phyloP scores from a whole-genome alignment of 2,329 filamentous ascomycete genomes.

The Didymella glomerata region DNA sequence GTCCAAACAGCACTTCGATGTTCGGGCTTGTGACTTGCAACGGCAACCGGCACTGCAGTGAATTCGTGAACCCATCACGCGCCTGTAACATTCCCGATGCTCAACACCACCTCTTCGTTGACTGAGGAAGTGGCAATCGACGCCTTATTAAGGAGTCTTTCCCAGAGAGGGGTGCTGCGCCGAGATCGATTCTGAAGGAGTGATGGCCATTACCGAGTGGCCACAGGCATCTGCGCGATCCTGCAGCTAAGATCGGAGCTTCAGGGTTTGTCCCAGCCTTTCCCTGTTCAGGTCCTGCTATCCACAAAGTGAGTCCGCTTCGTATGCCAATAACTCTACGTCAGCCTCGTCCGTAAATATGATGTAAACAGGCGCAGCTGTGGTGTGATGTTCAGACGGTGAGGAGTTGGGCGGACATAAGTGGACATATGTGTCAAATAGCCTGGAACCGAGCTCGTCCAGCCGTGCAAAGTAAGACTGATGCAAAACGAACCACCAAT shows the following conservation, averaged over 20 bases:
- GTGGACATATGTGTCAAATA: neutral
- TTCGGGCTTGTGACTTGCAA: conserved; percentile 2
- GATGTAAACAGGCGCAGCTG: conserved; percentile 12
- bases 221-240: conserved; percentile 16
- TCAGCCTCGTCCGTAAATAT: conserved; percentile 13
- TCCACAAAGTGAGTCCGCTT: neutral
- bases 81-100: neutral
- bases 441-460: neutral
- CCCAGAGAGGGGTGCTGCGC: conserved; percentile 3
- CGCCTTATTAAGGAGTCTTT: neutral
- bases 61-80: neutral
- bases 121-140: neutral
- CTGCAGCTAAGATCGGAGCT: conserved; percentile 22
- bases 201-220: conserved; percentile 13
- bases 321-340: conserved; percentile 1
- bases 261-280: conserved; percentile 1
- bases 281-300: conserved; percentile 3
- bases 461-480: conserved; percentile 2
- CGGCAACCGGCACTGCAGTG: neutral
- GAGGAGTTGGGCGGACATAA: neutral
- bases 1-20: conserved; percentile 1
- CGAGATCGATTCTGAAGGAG: conserved; percentile 6
- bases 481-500: neutral
- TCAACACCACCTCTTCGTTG: neutral
- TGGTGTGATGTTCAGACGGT: conserved; percentile 5